These are phyloP conservation scores for Fraxinus latifolia DNA, from an alignment of 305 asterid species.

Conservation along the genomic window DNA sequence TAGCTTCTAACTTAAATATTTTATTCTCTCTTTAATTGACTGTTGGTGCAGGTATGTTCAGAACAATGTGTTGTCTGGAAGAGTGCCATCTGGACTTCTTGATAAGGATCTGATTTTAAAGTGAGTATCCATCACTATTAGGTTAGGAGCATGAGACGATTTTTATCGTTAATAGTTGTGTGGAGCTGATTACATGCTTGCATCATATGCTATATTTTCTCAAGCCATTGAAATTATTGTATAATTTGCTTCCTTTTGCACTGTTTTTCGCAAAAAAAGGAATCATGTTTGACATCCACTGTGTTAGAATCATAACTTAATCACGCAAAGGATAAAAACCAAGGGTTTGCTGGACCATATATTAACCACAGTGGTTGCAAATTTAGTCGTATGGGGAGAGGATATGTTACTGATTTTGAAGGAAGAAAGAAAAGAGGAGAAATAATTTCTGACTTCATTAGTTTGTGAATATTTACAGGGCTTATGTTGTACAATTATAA, in stretches of 20 bases:
- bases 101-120: constrained; percentile 56
- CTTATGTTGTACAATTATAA: not conserved
- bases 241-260: not conserved
- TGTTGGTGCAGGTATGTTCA: constrained; percentile 68
- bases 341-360: not conserved
- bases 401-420: not conserved
- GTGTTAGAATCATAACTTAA: not conserved
- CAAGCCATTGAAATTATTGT: not conserved
- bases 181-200: not conserved
- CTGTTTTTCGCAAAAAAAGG: not conserved
- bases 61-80: constrained; percentile 70
- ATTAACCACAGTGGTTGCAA: not conserved
- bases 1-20: not conserved
- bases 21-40: constrained; percentile 13
- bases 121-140: constrained; percentile 45
- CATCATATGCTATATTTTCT: not conserved
- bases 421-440: not conserved
- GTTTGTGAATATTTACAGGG: not conserved
- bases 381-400: not conserved
- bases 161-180: not conserved
- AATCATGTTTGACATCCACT: not conserved
- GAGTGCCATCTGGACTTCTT: constrained; percentile 63
- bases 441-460: not conserved
- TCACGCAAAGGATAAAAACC: not conserved
- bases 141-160: not conserved